Conservation (phyloP, 306 rosid genomes). For the Cucumis melo region DNA sequence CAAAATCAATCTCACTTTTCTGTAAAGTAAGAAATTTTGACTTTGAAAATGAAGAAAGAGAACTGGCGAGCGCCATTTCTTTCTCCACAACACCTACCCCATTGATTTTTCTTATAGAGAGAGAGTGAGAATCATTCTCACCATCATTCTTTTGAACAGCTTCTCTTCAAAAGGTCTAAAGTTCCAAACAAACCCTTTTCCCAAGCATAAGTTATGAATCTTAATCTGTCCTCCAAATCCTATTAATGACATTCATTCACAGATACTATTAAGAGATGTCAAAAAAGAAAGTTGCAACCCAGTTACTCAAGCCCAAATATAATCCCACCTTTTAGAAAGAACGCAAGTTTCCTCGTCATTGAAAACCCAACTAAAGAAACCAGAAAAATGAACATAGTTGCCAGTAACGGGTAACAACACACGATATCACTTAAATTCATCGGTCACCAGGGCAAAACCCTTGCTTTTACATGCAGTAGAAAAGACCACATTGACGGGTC, state of each 20-base stretch:
- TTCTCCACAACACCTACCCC: slow-evolving; percentile 2
- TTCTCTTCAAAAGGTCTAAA: neutral
- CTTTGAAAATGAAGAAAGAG: neutral
- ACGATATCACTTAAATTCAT: neutral
- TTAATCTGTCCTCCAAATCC: neutral
- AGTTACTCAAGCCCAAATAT: neutral
- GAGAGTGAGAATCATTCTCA: neutral
- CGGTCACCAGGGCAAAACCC: neutral
- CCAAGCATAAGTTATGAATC: neutral
- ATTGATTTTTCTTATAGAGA: neutral
- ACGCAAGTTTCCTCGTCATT: neutral
- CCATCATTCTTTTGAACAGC: neutral
- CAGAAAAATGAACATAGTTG: neutral
- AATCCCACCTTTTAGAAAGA: neutral
- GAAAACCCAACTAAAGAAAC: neutral
- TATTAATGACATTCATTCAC: neutral
- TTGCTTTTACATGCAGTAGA: neutral
- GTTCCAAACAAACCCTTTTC: neutral
- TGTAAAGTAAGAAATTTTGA: slow-evolving; percentile 1
- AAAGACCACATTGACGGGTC: neutral
- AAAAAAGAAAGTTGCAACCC: neutral
- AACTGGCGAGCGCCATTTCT: neutral
- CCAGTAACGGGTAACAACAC: neutral
- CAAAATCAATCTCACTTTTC: neutral
- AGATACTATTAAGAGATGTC: neutral